Evolutionary conservation across 257 asterid genomes (phyloP).

Genomic region (Salvia rosmarinus): DNA sequence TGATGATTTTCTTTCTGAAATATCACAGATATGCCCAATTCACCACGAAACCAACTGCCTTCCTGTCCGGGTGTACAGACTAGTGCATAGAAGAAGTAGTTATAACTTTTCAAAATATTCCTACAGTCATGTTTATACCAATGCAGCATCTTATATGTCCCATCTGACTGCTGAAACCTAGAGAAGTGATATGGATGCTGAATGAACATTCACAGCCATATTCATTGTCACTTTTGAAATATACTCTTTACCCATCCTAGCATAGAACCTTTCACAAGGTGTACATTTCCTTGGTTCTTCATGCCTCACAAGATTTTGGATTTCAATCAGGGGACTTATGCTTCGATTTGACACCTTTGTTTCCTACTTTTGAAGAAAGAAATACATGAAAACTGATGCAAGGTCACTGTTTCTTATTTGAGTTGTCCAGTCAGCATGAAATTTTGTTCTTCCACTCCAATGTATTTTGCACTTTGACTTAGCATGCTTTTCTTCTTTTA

Average conservation of each 20-base stretch:
- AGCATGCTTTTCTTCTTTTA: conserved; percentile 27
- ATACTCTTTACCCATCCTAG: background rate
- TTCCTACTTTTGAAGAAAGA: background rate
- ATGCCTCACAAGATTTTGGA: background rate
- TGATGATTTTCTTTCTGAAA: background rate
- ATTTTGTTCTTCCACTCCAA: conserved; percentile 4
- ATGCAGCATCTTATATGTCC: background rate
- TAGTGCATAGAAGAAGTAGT: too few species aligned
- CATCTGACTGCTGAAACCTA: too few species aligned
- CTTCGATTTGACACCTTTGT: background rate
- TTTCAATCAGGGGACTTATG: conserved; percentile 20
- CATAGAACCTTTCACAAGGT: background rate
- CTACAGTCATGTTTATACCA: too few species aligned
- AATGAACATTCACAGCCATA: too few species aligned
- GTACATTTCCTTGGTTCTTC: background rate
- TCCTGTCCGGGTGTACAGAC: background rate
- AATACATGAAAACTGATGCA: background rate
- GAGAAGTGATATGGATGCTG: too few species aligned
- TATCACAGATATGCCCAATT: conserved; percentile 20
- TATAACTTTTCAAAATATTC: too few species aligned
- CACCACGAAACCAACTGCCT: conserved; percentile 16
- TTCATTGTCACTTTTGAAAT: background rate
- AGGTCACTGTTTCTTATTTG: conserved; percentile 12
- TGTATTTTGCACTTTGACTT: background rate
- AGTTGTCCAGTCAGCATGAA: conserved; percentile 15